Percentiles rank a stretch among this genome's conserved stretches.
phyloP scores from a whole-genome alignment of 1,139 yeast species.

The Citeromyces siamensis region DNA sequence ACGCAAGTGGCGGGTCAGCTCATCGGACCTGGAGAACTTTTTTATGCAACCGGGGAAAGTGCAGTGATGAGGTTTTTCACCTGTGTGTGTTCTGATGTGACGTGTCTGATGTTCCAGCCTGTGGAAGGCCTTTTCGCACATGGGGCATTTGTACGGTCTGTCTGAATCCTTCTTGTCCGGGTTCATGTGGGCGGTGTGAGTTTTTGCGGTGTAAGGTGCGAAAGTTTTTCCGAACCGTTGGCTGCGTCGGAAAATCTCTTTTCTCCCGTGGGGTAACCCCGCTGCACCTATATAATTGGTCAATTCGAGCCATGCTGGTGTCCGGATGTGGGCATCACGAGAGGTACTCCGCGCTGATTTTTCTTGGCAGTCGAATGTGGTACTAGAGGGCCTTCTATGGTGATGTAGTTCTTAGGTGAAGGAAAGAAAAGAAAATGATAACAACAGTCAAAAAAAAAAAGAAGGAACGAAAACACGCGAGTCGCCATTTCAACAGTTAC shows the following conservation, averaged over 20 bases:
- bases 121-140: conserved; percentile 87
- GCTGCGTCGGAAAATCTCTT: conserved; percentile 3
- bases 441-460: background rate
- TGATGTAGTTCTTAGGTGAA: background rate
- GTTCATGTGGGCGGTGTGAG: conserved; percentile 64
- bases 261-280: conserved; percentile 3
- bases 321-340: too few species aligned
- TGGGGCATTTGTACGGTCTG: conserved; percentile 83
- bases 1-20: conserved; percentile 78
- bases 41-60: conserved; percentile 80
- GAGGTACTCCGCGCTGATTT: too few species aligned
- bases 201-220: background rate
- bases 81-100: conserved; percentile 91
- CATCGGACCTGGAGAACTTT: conserved; percentile 80
- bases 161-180: conserved; percentile 11
- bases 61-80: conserved; percentile 89
- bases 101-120: conserved; percentile 90
- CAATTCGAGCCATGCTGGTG: too few species aligned
- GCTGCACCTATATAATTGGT: conserved; percentile 2
- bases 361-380: background rate
- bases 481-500: background rate
- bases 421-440: background rate
- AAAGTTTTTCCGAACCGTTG: background rate
- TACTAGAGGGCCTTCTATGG: background rate
- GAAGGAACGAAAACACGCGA: background rate